Conservation (phyloP, 2,329 filamentous ascomycete genomes). For the Sphaerulina populicola region DNA sequence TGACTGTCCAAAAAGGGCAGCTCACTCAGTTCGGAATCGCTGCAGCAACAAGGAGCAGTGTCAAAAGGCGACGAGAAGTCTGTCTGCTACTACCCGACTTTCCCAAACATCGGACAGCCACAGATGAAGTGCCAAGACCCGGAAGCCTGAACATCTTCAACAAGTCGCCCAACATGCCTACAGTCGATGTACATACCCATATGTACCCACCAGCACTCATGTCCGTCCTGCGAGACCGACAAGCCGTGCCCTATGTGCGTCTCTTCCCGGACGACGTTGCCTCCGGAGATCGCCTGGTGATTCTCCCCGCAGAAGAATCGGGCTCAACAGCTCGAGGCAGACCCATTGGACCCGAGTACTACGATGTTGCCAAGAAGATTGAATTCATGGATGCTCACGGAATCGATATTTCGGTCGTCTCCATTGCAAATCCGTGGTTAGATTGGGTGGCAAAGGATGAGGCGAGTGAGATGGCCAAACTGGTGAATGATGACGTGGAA, state of each 20-base stretch:
- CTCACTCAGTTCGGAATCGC: background rate
- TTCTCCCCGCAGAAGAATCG: slow-evolving; percentile 28
- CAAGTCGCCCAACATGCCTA: slow-evolving; percentile 26
- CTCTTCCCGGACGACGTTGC: slow-evolving; percentile 48
- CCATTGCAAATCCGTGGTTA: slow-evolving; percentile 87
- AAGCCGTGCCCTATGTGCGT: slow-evolving; percentile 62
- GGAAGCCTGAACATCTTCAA: background rate
- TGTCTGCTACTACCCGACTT: too few relatives aligned
- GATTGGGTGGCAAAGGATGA: slow-evolving; percentile 63
- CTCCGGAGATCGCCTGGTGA: slow-evolving; percentile 50
- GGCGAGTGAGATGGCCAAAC: slow-evolving; percentile 54
- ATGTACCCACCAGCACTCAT: slow-evolving; percentile 50
- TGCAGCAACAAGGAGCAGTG: background rate
- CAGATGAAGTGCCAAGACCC: background rate
- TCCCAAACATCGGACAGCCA: background rate
- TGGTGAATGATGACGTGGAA: slow-evolving; percentile 72
- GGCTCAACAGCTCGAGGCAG: slow-evolving; percentile 54
- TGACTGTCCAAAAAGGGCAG: background rate
- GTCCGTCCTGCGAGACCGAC: slow-evolving; percentile 48
- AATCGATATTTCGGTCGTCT: slow-evolving; percentile 77
- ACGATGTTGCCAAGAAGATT: slow-evolving; percentile 69
- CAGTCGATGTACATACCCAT: slow-evolving; percentile 56
- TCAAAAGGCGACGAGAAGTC: background rate
- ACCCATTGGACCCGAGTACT: slow-evolving; percentile 76
- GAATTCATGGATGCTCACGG: slow-evolving; percentile 78